These are phyloP conservation scores for Penicillium salamii DNA, from an alignment of 495 filamentous ascomycete species.

Conservation along the genomic window DNA sequence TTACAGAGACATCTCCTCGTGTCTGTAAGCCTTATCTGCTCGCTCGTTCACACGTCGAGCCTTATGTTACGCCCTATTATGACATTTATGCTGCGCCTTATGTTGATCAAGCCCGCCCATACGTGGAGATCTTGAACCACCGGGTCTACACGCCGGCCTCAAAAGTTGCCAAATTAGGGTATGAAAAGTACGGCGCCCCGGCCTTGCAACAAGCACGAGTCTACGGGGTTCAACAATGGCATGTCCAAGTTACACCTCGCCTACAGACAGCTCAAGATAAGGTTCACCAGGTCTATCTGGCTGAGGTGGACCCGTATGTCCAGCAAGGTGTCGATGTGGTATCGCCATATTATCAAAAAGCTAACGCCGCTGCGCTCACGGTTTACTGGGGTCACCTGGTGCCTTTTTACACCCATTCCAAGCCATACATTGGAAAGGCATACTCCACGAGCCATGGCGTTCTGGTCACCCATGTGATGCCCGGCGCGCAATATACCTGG, in stretches of 20 bases:
- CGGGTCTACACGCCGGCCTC: conserved; percentile 65
- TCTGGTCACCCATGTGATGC: conserved; percentile 66
- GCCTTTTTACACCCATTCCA: conserved; percentile 67
- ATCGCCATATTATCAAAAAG: conserved; percentile 70
- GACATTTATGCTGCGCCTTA: conserved; percentile 78
- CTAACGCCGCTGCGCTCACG: conserved; percentile 56
- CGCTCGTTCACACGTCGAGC: conserved; percentile 62
- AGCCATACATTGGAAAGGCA: conserved; percentile 69
- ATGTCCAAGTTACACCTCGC: conserved; percentile 69
- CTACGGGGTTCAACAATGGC: conserved; percentile 71
- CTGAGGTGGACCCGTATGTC: conserved; percentile 70
- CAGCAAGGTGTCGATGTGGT: conserved; percentile 52
- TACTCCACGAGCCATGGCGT: conserved; percentile 67
- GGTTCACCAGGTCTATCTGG: conserved; percentile 62
- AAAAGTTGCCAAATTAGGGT: conserved; percentile 58
- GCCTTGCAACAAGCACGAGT: conserved; percentile 61
- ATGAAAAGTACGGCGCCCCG: conserved; percentile 75
- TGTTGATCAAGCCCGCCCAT: conserved; percentile 71
- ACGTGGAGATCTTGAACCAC: conserved; percentile 64
- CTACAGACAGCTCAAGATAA: conserved; percentile 60
- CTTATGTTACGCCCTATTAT: conserved; percentile 85
- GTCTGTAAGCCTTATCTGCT: conserved; percentile 85
- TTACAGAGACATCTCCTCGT: conserved; percentile 67
- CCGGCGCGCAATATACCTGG: conserved; percentile 68
- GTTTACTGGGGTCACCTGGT: conserved; percentile 70